Evolutionary conservation across 176 grass and related monocot species (phyloP).

Genomic region (Olyra latifolia): DNA sequence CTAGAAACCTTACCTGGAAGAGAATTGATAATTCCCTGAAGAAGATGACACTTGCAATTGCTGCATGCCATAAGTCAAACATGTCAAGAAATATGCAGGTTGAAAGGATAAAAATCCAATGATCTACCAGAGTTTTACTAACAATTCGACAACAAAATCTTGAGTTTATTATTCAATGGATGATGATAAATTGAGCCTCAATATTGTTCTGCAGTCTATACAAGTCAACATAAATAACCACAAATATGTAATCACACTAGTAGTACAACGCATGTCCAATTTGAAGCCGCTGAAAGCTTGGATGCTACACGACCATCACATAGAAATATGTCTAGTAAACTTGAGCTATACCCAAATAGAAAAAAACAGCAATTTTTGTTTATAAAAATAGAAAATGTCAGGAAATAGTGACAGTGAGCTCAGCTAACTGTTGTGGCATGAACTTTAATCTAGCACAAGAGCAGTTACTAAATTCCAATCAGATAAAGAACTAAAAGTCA

Average conservation of each 20-base stretch:
- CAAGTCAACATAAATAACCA: conserved; percentile 3
- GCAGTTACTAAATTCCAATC: neutral
- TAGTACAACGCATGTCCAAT: neutral
- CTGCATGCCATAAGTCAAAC: conserved; percentile 46
- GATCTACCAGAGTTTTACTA: conserved; percentile 11
- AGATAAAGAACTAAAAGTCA: neutral
- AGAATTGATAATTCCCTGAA: conserved; percentile 45
- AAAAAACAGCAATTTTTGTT: neutral
- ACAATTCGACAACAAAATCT: neutral
- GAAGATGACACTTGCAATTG: conserved; percentile 58
- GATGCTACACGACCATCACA: neutral
- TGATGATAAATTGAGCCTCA: neutral
- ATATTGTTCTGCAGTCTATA: neutral
- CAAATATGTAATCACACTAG: neutral
- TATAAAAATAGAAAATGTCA: neutral
- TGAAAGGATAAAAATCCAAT: conserved; percentile 10
- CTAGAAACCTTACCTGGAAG: conserved; percentile 41
- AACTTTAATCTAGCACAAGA: neutral
- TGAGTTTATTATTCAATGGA: neutral
- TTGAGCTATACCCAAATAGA: neutral
- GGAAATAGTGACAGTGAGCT: neutral
- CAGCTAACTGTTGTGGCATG: neutral
- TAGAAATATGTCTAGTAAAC: neutral
- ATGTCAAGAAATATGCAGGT: conserved; percentile 5
- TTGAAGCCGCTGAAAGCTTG: neutral